Evolutionary conservation across 2,329 filamentous ascomycete species (phyloP).

Genomic region (Pseudocercospora ulei): DNA sequence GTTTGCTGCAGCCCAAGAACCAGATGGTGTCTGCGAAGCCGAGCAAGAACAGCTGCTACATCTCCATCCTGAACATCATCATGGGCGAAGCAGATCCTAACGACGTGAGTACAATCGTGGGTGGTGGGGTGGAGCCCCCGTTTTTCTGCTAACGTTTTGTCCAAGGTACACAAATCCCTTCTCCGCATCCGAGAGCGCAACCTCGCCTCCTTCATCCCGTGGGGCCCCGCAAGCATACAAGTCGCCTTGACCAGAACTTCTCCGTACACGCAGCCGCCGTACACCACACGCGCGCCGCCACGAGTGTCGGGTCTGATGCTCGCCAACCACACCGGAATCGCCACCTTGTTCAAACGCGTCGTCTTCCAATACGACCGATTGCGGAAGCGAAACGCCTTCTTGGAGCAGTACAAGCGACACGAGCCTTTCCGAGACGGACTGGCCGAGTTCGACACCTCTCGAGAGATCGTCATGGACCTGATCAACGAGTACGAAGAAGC

Average conservation of each 20-base stretch:
- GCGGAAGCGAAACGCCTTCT: slow-evolving; percentile 90
- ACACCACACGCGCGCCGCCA: slow-evolving; percentile 76
- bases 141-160: slow-evolving; percentile 7
- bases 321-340: slow-evolving; percentile 94
- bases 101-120: slow-evolving; percentile 48
- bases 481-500: slow-evolving; percentile 94
- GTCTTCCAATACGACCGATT: slow-evolving; percentile 86
- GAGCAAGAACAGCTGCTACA: slow-evolving; percentile 96
- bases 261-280: slow-evolving; percentile 88
- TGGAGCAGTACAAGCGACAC: slow-evolving; percentile 94
- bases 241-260: slow-evolving; percentile 94
- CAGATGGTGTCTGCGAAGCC: slow-evolving; percentile 96
- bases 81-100: slow-evolving; percentile 97
- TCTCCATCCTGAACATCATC: slow-evolving; percentile 97
- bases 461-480: slow-evolving; percentile 80
- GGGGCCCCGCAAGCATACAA: slow-evolving; percentile 95
- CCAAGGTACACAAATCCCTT: slow-evolving; percentile 80
- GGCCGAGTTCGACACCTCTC: slow-evolving; percentile 88
- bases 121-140: no score
- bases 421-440: slow-evolving; percentile 85
- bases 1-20: slow-evolving; percentile 93
- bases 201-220: slow-evolving; percentile 92
- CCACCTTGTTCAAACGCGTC: slow-evolving; percentile 92
- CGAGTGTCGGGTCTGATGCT: slow-evolving; percentile 95
- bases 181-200: slow-evolving; percentile 89